Evolutionary conservation across 352 stramenopile species (phyloP), one percentile per base, ranked within the genome.

Genomic region (Plasmopara muralis): DNA sequence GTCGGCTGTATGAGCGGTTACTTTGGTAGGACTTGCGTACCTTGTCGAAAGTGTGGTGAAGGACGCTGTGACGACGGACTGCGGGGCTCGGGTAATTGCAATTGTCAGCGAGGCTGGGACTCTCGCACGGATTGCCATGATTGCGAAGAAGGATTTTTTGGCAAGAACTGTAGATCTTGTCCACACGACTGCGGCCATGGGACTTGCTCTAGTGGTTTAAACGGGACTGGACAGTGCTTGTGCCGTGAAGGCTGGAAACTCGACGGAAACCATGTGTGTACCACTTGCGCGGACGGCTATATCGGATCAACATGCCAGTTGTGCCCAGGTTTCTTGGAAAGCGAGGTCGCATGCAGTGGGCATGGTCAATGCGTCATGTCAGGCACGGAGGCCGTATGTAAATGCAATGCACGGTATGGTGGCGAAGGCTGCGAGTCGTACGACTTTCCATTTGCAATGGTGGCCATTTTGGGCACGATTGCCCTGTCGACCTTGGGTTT

Each of bases 1-100:
- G 85, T 93, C 38, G 81, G 83, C 7, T 95, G 85, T 49, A 92
- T 92, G 79, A 68, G 63, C 33, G 77, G 83, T 13, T 95, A 93
- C 53, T 95, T 74, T 48, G 68, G 85, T 7, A 66, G 83, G 43
- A 81, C 70, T 30, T 95, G 85, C 48, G 53, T 77, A 2, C 7
- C 66, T 8, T 95, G 85, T 53, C 79, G 80, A 8, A 83, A 86
- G 18, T 95, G 85, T 43, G 84, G 83, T 12, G 60, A 85, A 71
- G 83, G 83, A 5, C 66, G 77, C 12, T 95, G 85, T 50, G 80
- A 93, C 41, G 85, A 95, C 51, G 83, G 81, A 0, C 59, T 93
- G 20, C 69, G 70, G 12, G 85, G 85, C 14, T 72, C 78, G 28
- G 85, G 85, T 37, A 75, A 79, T 20, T 95, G 85, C 51, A 86